Evolutionary conservation across 2,329 filamentous ascomycete species (phyloP), one percentile per base, ranked within the genome.

Genomic region (Pseudocercospora fuligena): DNA sequence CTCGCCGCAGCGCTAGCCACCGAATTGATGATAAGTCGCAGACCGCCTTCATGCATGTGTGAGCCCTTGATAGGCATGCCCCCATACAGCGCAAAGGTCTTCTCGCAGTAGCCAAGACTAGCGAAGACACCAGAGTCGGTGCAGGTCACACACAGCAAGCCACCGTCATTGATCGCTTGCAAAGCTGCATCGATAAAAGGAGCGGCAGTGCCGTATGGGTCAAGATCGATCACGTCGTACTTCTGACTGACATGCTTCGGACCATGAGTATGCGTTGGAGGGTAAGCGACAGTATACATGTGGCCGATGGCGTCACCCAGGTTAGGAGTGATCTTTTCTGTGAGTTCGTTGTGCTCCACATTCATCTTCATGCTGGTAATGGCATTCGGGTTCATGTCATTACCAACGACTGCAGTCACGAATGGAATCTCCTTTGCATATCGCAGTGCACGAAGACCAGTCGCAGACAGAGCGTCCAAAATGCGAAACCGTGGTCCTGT

Each of bases 91-190:
- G 94, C 90, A 78, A 90, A 99, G 2, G 93, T 88, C 83, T 99
- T 99, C 78, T 99, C 95, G 1, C 92, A 89, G 76, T 98, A 99
- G 64, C 94, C 93, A 72, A 92, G 92, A 0, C 94, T 97, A 1
- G 94, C 94, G 86, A 94, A 99, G 2, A 99, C 92, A 9, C 92
- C 93, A 9, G 94, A 94, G 78, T 99, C 95, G 0, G 95, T 99
- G 80, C 95, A 99, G 1, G 95, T 99, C 5, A 99, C 91, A 77
- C 94, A 97, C 4, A 99, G 85, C 46, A 99, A 84, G 3, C 95
- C 95, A 1, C 94, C 94, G 73, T 97, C 92, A 70, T 91, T 89
- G 7, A 97, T 87, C 1, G 92, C 89, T 80, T 97, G 94, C 8
- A 99, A 84, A 1, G 95, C 93, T 1, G 92, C 89, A 77, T 99